Conservation (phyloP, 1,284 basidiomycete genomes). For the Boletus hoseneyae region DNA sequence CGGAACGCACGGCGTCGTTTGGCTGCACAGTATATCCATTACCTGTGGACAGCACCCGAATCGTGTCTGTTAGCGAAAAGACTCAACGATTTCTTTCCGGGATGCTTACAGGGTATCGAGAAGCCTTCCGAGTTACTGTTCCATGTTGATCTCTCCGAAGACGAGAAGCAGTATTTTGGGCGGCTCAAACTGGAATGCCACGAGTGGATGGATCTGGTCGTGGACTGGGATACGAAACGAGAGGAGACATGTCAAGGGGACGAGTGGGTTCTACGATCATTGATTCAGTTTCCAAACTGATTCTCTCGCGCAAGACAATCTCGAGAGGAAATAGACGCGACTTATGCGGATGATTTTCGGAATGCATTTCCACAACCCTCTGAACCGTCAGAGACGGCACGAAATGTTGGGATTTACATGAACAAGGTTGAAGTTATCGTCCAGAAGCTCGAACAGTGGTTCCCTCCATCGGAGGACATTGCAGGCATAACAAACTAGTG, state of each 20-base stretch:
- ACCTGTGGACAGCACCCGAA: conserved; percentile 34
- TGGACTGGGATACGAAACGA: conserved; percentile 29
- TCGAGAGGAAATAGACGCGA: conserved; percentile 6
- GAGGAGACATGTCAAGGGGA: conserved; percentile 14
- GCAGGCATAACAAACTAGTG: not conserved
- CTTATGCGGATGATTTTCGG: conserved; percentile 21
- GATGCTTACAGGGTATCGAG: conserved; percentile 24
- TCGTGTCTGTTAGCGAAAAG: conserved; percentile 34
- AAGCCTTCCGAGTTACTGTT: conserved; percentile 29
- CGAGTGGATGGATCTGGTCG: conserved; percentile 22
- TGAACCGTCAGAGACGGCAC: conserved; percentile 6
- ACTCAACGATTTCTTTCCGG: conserved; percentile 43
- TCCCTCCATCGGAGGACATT: conserved; percentile 11
- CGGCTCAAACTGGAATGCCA: conserved; percentile 25
- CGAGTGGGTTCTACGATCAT: conserved; percentile 18
- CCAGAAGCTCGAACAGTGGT: conserved; percentile 25
- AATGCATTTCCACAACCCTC: conserved; percentile 21
- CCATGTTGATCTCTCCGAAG: conserved; percentile 31
- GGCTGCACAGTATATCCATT: conserved; percentile 35
- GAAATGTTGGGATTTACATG: conserved; percentile 24
- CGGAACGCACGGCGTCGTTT: not conserved
- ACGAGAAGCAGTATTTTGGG: conserved; percentile 27
- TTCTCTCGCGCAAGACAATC: conserved; percentile 8
- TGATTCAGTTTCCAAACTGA: not conserved
- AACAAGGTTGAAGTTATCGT: conserved; percentile 27